phyloP scores from a whole-genome alignment of 139 green algal species.

The Closterium sp. region DNA sequence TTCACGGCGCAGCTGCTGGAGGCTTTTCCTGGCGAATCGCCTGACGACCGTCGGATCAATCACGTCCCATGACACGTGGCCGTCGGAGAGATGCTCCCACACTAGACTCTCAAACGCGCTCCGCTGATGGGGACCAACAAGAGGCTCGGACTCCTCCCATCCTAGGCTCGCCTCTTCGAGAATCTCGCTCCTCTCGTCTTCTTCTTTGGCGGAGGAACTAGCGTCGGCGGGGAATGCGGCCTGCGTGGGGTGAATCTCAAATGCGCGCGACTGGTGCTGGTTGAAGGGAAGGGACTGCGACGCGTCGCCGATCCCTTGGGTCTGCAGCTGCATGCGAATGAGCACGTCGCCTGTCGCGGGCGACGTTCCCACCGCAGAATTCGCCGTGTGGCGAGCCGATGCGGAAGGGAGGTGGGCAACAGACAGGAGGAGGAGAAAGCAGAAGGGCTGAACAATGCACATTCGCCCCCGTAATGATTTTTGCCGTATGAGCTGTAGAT shows the following conservation, averaged over 20 bases:
- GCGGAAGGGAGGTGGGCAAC: not conserved
- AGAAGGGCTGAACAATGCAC: not conserved
- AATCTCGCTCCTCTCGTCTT: not conserved
- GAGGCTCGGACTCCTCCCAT: not conserved
- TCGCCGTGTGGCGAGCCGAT: not conserved
- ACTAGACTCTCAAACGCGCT: not conserved
- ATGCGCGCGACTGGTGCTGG: not conserved
- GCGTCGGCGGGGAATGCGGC: not conserved
- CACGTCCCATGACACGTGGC: not conserved
- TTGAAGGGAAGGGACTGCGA: not conserved
- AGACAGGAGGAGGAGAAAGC: not conserved
- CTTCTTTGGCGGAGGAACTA: not conserved
- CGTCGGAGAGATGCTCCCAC: not conserved
- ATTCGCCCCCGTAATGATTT: not conserved
- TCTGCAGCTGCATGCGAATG: not conserved
- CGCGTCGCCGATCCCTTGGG: not conserved
- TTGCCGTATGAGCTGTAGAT: too few species aligned
- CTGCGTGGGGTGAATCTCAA: not conserved
- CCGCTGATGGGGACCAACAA: not conserved
- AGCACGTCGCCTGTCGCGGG: not conserved
- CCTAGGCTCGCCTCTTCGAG: not conserved
- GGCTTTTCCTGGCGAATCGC: not conserved
- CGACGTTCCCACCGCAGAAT: not conserved
- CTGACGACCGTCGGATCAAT: not conserved
- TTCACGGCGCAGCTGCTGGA: not conserved